Evolutionary conservation across 257 asterid species (phyloP), one percentile per base, ranked within the genome.

Genomic region (Solanum tarapatanum): DNA sequence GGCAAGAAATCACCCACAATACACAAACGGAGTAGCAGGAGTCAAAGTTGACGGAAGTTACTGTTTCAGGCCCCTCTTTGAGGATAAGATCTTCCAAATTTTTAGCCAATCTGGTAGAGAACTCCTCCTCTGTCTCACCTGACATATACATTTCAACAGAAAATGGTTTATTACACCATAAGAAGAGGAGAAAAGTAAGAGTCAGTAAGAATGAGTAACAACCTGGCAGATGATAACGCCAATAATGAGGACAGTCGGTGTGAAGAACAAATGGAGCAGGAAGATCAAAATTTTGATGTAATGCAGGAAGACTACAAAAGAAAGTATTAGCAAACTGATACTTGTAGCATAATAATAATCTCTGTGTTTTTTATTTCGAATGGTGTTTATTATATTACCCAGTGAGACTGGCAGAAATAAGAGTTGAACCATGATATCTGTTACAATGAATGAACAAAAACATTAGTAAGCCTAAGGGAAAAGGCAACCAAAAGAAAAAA

Each of bases 11-110:
- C 76, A 11, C 62, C 64, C 30, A 69, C 28, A 75, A 3, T 28
- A 28, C 82, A 37, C 19, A 82, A 17, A 33, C 1, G 5, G 24
- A 30, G 33, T 43, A 87, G 41, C 37, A 76, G 73, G 60, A 37
- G 11, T 86, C 33, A 37, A 88, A 62, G 68, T 55, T 45, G n/a
- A 45, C 37, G 77, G 21, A 41, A 45, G 82, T 90, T 95, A 97
- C 99, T 93, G 98, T 97, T n/a, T 94, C 98, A 2, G 99, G 97
- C 45, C 98, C 98, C 87, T 97, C 99, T 94, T 95, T 97, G 88
- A 97, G 92, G 72, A 97, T 94, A 84, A 95, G 97, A 86, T 92
- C 92, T 94, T 97, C 99, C 92, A 97, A 89, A 90, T 93, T 97
- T 86, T 92, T 91, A 51, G 99, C 99, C 93, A 97, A 87, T 91